A percentile compares a stretch with the other conserved stretches of the same genome.
Conservation (phyloP, 2,329 filamentous ascomycete species). For the Exophiala calicioides region DNA sequence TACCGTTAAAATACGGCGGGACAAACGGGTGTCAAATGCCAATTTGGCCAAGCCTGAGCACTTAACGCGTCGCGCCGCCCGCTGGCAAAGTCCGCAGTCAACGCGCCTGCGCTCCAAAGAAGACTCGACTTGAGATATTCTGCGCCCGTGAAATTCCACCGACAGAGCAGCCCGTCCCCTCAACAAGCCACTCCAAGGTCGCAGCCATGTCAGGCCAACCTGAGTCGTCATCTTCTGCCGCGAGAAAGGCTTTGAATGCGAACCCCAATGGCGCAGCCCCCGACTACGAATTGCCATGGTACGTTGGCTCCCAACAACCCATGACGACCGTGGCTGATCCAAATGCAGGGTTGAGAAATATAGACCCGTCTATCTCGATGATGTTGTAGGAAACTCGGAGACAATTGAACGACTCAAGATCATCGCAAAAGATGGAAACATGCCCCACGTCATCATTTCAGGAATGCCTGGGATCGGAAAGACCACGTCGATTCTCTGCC, state of each 20-base stretch:
- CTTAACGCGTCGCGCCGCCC: constrained; percentile 13
- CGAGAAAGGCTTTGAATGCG: constrained; percentile 44
- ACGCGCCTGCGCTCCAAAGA: constrained; percentile 1
- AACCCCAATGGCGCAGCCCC: constrained; percentile 42
- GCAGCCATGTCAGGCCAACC: constrained; percentile 38
- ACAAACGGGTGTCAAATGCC: too few species aligned
- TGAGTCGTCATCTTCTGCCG: constrained; percentile 49
- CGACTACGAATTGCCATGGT: constrained; percentile 54
- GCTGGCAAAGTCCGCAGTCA: too few species aligned
- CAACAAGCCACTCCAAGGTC: too few species aligned
- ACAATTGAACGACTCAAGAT: constrained; percentile 97
- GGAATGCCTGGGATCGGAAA: constrained; percentile 99
- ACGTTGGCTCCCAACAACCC: constrained; percentile 9
- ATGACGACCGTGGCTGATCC: constrained; percentile 1
- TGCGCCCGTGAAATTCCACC: too few species aligned
- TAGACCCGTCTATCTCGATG: constrained; percentile 88
- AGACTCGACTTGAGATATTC: background rate
- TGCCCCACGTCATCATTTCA: constrained; percentile 99
- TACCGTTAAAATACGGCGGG: too few species aligned
- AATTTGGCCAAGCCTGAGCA: constrained; percentile 4
- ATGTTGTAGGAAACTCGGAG: constrained; percentile 96
- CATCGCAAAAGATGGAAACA: constrained; percentile 97
- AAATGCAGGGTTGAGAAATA: constrained; percentile 91
- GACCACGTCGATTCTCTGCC: constrained; percentile 90
- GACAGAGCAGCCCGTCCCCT: too few species aligned